Base-by-base conservation (phyloP, 495 filamentous ascomycete species). In the Parathielavia hyrcaniae region DNA sequence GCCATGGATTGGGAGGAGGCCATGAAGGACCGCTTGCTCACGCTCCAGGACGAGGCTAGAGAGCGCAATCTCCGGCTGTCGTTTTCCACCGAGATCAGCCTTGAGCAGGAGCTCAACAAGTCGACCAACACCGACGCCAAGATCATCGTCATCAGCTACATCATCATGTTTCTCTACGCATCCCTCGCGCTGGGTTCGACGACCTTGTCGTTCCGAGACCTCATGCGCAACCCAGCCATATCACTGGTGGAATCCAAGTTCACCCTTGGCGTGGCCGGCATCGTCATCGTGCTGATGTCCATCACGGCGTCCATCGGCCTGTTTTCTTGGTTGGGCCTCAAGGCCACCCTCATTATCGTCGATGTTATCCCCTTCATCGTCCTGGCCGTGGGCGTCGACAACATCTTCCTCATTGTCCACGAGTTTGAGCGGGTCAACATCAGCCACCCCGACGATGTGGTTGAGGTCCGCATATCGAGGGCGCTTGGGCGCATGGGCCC, bases 281-380 rank as follows among this genome's bases (percentile, higher is more conserved):
- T 98, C 61, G 48, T 91, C 35, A 98, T 98, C 58, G 93, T 98
- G 20, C 71, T 98, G 58, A 96, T 97, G 91, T 96, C 91, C 16
- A 95, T 98, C 34, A 91, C 89, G 19, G 88, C 95, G 14, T 96
- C 90, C 10, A 89, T 97, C 52, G 93, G 93, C 11, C 70, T 97
- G 35, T 98, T 97, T 66, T 96, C 91, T 0, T 91, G 87, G 57
- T 78, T 82, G 32, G 90, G 90, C 9, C 80, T 97, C 63, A 96
- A 92, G 71, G 95, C 89, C 34, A 98, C 93, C 4, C 75, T 98
- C 59, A 97, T 98, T 66, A 97, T 98, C 61, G 92, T 95, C 8
- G 93, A 98, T 67, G 93, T 98, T 60, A 98, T 98, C 57, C 93
- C 93, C 0, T 98, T 98, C 71, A 83, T 98, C 60, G 91, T 98